Evolutionary conservation across 2,329 filamentous ascomycete species (phyloP).

Genomic region (Magnaporthiopsis incrustans): DNA sequence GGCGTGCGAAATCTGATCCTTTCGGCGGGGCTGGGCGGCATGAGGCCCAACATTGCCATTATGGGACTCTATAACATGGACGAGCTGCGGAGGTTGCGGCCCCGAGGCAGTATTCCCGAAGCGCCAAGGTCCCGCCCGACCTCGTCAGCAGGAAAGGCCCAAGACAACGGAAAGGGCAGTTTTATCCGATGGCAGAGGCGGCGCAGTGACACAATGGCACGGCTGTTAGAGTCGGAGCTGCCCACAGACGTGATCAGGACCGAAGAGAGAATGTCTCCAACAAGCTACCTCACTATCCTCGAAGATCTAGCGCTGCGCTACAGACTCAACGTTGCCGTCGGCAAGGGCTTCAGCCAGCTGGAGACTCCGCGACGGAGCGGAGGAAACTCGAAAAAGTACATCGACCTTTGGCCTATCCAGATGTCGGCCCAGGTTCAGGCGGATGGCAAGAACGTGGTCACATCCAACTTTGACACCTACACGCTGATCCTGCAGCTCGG

Average conservation of each 20-base stretch:
- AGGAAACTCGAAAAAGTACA: constrained; percentile 61
- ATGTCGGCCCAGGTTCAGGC: constrained; percentile 79
- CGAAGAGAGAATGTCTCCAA: constrained; percentile 60
- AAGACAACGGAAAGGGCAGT: neutral
- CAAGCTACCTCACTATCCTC: constrained; percentile 72
- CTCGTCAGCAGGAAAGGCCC: neutral
- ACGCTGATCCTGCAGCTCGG: constrained; percentile 80
- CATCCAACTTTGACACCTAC: constrained; percentile 86
- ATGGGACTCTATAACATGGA: constrained; percentile 75
- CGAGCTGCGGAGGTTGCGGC: constrained; percentile 56
- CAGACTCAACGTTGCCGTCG: constrained; percentile 77
- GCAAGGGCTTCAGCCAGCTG: constrained; percentile 69
- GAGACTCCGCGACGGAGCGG: constrained; percentile 59
- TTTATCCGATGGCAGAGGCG: constrained; percentile 21
- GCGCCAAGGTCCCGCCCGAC: constrained; percentile 1
- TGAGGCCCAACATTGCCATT: constrained; percentile 82
- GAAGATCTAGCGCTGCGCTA: constrained; percentile 73
- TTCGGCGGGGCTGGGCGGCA: constrained; percentile 74
- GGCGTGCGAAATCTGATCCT: constrained; percentile 76
- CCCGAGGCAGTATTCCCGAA: neutral
- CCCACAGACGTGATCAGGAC: constrained; percentile 64
- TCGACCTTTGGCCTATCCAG: constrained; percentile 87
- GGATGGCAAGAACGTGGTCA: constrained; percentile 60
- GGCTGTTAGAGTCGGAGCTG: constrained; percentile 48
- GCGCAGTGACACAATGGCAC: constrained; percentile 46